Evolutionary conservation across 148 eudicot genomes (phyloP).

Genomic region (Vaccinium vitisidaea): DNA sequence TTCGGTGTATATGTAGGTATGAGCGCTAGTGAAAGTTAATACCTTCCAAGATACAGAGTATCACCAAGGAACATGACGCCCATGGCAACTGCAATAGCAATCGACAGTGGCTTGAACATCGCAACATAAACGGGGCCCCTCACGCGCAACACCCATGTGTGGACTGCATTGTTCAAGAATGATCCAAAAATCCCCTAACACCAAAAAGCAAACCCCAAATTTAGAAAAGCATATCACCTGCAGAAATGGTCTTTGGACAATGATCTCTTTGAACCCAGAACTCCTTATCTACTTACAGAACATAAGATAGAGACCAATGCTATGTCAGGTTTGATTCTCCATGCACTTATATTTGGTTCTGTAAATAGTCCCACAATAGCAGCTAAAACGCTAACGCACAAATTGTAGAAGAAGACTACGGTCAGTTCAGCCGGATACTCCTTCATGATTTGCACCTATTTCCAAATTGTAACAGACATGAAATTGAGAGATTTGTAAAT

Average conservation of each 20-base stretch:
- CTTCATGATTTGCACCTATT: conserved; percentile 56
- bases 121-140: conserved; percentile 81
- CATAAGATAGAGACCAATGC: conserved; percentile 51
- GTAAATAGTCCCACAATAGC: conserved; percentile 40
- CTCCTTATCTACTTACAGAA: conserved; percentile 38
- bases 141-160: conserved; percentile 51
- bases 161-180: conserved; percentile 36
- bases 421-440: conserved; percentile 63
- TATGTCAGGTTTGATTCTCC: conserved; percentile 49
- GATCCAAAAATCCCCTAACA: conserved; percentile 46
- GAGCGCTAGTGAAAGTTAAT: neutral
- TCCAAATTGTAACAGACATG: conserved; percentile 2
- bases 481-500: neutral
- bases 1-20: neutral
- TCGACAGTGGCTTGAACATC: conserved; percentile 80
- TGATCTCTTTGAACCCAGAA: neutral
- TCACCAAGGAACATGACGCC: conserved; percentile 72
- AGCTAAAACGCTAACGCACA: conserved; percentile 39
- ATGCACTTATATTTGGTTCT: conserved; percentile 38
- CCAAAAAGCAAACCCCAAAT: neutral
- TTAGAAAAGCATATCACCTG: neutral
- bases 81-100: conserved; percentile 73
- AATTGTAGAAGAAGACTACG: conserved; percentile 55
- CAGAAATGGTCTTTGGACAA: neutral
- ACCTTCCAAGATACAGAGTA: conserved; percentile 74